A percentile compares a stretch with the other conserved stretches of the same genome.
phyloP scores from a whole-genome alignment of 768 basidiomycete species.

The Rhodotorula kratochvilovae region DNA sequence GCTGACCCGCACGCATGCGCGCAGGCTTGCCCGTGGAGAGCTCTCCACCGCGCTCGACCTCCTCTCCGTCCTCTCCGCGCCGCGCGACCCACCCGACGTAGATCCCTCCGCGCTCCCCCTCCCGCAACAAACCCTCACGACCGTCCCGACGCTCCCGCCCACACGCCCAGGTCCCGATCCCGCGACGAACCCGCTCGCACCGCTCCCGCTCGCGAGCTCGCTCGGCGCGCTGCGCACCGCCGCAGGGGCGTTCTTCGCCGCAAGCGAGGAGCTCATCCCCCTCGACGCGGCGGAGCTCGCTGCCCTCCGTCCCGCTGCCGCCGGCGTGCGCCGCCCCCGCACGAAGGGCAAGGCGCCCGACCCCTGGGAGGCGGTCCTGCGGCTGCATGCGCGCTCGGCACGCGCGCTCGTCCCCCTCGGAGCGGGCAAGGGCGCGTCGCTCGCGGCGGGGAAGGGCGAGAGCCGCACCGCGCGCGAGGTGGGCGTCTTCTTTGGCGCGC shows the following conservation, averaged over 20 bases:
- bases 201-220: slow-evolving; percentile 21
- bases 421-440: slow-evolving; percentile 16
- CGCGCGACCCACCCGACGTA: slow-evolving; percentile 36
- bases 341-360: neutral
- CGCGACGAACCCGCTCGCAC: slow-evolving; percentile 9
- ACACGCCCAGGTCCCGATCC: neutral
- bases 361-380: slow-evolving; percentile 29
- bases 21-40: slow-evolving; percentile 33
- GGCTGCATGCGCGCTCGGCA: neutral
- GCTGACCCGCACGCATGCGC: neutral
- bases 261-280: slow-evolving; percentile 27
- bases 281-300: slow-evolving; percentile 15
- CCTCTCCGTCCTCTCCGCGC: slow-evolving; percentile 30
- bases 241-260: slow-evolving; percentile 28
- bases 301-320: neutral
- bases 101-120: slow-evolving; percentile 30
- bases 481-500: slow-evolving; percentile 27
- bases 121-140: slow-evolving; percentile 25
- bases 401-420: slow-evolving; percentile 30
- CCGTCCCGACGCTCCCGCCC: slow-evolving; percentile 10
- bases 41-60: slow-evolving; percentile 36
- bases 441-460: slow-evolving; percentile 26
- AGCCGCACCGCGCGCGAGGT: slow-evolving; percentile 18
- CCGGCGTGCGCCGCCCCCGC: neutral
- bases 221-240: slow-evolving; percentile 25